Evolutionary conservation across 495 filamentous ascomycete species (phyloP), one percentile per base, ranked within the genome.

Genomic region (Penicillium turbatum): DNA sequence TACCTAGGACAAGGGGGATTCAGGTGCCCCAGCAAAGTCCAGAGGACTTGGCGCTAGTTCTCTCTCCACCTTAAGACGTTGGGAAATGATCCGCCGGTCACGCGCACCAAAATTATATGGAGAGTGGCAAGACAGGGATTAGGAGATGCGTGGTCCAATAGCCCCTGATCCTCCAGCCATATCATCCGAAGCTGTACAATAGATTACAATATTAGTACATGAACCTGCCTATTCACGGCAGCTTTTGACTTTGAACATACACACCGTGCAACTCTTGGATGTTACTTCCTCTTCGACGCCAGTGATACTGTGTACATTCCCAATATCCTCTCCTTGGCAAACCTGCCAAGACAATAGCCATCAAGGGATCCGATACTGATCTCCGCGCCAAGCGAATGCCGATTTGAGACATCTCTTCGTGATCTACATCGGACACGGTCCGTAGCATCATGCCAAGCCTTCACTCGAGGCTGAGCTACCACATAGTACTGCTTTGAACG

Each of bases 61-160:
- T 35, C 10, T 37, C 40, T 30, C 19, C 40, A 43, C 40, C 29
- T n/a, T 27, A 35, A n/a, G 5, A 47, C 44, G 38, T 32, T 51
- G 27, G 48, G 55, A 58, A 42, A 56, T 47, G 68, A 73, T 68
- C 62, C 53, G 58, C 67, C 48, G 65, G 69, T 74, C 71, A 74
- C 69, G 68, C 68, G 69, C 60, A 37, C 35, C 35, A 35, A 32
- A 41, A 27, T 43, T 51, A 32, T 12, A 42, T 54, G 21, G 21
- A 24, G 21, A 2, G n/a, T n/a, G n/a, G 21, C 21, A 24, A 4
- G 21, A 24, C 21, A 24, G 21, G 21, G 21, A 24, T 24, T 24
- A 24, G 21, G 21, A 24, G 21, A 24, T 24, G 21, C 4, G 2
- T 24, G 21, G 21, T 24, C 21, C 21, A 24, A 24, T 24, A 24